phyloP scores from a whole-genome alignment of 306 rosid species.

The Trifolium fragiferum region DNA sequence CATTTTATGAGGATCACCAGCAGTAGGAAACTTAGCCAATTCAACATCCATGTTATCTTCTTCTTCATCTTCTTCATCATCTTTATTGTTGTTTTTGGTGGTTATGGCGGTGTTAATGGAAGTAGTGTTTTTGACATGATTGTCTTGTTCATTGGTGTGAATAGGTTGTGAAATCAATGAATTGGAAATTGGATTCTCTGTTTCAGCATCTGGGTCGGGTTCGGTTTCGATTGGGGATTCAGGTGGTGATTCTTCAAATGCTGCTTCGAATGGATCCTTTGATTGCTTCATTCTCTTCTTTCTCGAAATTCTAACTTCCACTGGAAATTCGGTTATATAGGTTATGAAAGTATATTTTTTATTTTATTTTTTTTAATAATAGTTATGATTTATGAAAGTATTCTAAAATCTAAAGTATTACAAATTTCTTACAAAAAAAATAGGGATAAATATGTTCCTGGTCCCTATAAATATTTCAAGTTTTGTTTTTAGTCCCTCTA shows the following conservation, averaged over 20 bases:
- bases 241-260: conserved; percentile 83
- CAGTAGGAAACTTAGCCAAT: conserved; percentile 75
- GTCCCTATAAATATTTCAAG: no score
- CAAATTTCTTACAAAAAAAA: no score
- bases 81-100: conserved; percentile 46
- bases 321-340: no score
- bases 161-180: conserved; percentile 8
- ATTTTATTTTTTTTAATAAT: no score
- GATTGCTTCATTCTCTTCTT: conserved; percentile 66
- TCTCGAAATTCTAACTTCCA: no score
- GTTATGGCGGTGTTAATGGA: background rate
- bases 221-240: conserved; percentile 52
- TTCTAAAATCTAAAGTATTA: no score
- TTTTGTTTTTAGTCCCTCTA: no score
- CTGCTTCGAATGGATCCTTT: conserved; percentile 98
- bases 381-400: no score
- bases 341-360: no score
- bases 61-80: conserved; percentile 86
- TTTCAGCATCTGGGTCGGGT: conserved; percentile 3
- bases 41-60: conserved; percentile 92
- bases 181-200: conserved; percentile 45
- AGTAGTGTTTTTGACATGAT: background rate
- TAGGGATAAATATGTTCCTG: no score
- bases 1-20: conserved; percentile 81
- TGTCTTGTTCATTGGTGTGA: background rate